These are phyloP conservation scores for Coemansia asiatica DNA, from an alignment of 192 early-diverging fungal species.

Conservation along the genomic window DNA sequence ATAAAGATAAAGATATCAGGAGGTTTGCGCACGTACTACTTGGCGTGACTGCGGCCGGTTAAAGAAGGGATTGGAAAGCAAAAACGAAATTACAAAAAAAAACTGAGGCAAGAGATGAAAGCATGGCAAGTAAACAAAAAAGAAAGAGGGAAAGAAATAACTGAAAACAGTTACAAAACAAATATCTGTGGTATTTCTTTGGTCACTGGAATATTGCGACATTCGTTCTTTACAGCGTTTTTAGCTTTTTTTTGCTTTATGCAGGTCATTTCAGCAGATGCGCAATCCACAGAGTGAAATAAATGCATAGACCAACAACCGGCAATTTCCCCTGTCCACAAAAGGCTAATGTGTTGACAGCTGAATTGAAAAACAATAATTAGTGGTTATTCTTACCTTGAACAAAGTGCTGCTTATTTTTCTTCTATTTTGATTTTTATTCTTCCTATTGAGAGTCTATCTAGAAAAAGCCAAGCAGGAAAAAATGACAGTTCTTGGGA, in stretches of 20 bases:
- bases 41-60: not conserved
- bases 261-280: not conserved
- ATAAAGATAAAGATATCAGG: not conserved
- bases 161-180: not conserved
- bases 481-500: not conserved
- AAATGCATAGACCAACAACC: not conserved
- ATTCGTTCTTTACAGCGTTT: not conserved
- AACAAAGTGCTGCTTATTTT: not conserved
- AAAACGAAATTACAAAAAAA: constrained; percentile 2
- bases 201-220: not conserved
- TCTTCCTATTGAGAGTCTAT: not conserved
- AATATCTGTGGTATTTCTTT: not conserved
- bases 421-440: not conserved
- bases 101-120: constrained; percentile 8
- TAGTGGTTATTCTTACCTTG: not conserved
- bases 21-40: not conserved
- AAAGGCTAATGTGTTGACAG: no score
- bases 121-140: not conserved
- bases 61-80: not conserved
- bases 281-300: not conserved
- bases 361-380: not conserved
- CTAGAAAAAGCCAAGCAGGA: constrained; percentile 2
- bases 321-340: no score
- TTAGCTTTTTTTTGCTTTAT: not conserved
- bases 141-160: no score